Evolutionary conservation across 1,284 basidiomycete genomes (phyloP), one percentile per base, ranked within the genome.

Genomic region (Afroboletus lepidellus): DNA sequence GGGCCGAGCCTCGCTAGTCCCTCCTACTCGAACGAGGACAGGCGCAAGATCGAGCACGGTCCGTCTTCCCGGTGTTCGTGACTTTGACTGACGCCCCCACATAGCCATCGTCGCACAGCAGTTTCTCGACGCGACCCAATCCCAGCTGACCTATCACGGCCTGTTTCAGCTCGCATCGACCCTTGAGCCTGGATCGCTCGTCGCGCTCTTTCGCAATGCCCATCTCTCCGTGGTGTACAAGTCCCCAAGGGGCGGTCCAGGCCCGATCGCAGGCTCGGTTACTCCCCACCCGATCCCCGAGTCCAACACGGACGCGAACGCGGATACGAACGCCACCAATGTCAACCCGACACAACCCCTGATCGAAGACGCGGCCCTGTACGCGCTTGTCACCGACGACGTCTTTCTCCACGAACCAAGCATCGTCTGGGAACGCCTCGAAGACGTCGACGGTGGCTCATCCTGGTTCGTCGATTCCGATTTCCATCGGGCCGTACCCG

Each of bases 151-250:
- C 0, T 95, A 94, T 62, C 80, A 90, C 47, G 94, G 85, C 0
- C 75, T 90, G 30, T 88, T 89, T 66, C 78, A 83, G 41, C 81
- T 90, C 48, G 81, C 81, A 0, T 78, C 81, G 7, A 71, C 75
- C 3, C 71, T 85, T 53, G 60, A 73, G 25, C 77, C 82, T 0
- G 78, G 80, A 18, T 70, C 81, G 4, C 81, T 90, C 24, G 83
- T 85, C 24, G 87, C 90, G 2, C 80, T 95, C 51, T 96, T 95
- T 77, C 84, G 94, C 53, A 92, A 86, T 70, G 92, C 91, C 0
- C 94, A 96, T 62, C 82, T 97, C 11, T 87, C 88, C 0, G 92
- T 95, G 5, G 74, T 97, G 0, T 90, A 93, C 76, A 90, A 87
- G 61, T 74, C 77, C 2, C 41, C 43, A 0, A 56, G 51, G 5